Conservation (phyloP, 2,329 filamentous ascomycete genomes). For the Pseudogymnoascus sp. region DNA sequence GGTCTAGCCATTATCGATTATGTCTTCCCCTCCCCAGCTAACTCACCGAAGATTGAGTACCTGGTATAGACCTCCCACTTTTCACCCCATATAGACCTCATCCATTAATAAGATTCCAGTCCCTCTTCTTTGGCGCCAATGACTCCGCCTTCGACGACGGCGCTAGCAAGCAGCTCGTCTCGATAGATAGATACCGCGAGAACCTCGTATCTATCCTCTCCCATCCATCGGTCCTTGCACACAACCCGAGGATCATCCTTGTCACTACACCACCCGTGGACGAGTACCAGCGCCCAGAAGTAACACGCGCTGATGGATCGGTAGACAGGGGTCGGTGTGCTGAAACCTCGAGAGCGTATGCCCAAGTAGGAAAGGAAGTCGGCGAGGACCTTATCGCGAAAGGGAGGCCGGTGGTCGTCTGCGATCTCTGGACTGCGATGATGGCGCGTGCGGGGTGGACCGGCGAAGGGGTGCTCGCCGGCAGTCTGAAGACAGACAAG, state of each 20-base stretch:
- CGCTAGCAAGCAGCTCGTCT: constrained; percentile 65
- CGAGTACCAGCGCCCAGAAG: constrained; percentile 51
- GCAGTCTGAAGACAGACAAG: background rate
- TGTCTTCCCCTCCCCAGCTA: constrained; percentile 58
- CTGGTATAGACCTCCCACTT: constrained; percentile 43
- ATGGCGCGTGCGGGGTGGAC: constrained; percentile 58
- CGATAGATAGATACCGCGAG: constrained; percentile 62
- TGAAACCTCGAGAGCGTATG: constrained; percentile 44
- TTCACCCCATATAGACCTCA: background rate
- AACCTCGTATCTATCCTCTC: constrained; percentile 67
- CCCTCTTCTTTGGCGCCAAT: constrained; percentile 80
- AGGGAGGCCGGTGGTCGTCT: constrained; percentile 45
- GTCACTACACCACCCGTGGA: constrained; percentile 79
- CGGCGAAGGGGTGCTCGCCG: constrained; percentile 42
- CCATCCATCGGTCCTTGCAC: constrained; percentile 62
- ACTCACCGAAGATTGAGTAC: constrained; percentile 56
- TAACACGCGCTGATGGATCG: constrained; percentile 40
- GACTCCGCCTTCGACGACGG: constrained; percentile 66
- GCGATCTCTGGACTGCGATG: constrained; percentile 75
- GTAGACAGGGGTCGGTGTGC: constrained; percentile 36
- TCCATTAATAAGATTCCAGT: constrained; percentile 17
- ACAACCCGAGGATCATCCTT: constrained; percentile 67
- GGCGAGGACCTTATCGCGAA: constrained; percentile 39
- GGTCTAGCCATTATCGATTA: constrained; percentile 60
- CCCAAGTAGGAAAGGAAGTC: constrained; percentile 56